A percentile compares a stretch with the other conserved stretches of the same genome.
Evolutionary conservation across 2,329 filamentous ascomycete genomes (phyloP).

Genomic region (Sphaerulina musiva): DNA sequence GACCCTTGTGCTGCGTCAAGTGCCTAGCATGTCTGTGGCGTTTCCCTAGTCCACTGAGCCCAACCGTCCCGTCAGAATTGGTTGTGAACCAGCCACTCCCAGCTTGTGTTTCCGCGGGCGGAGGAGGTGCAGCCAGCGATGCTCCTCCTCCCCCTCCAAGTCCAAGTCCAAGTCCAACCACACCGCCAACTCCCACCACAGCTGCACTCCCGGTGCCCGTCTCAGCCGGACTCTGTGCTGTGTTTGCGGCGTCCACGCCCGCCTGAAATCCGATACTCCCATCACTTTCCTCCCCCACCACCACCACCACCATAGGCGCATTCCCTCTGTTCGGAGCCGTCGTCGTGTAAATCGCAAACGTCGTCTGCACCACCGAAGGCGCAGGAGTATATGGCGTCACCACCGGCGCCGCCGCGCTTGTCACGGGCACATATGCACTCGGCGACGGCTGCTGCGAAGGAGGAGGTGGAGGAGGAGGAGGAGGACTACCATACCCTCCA

Average conservation of each 20-base stretch:
- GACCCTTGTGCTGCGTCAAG: slow-evolving; percentile 25
- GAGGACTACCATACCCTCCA: not conserved
- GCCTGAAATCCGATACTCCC: slow-evolving; percentile 5
- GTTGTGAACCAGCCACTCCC: slow-evolving; percentile 9
- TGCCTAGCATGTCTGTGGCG: slow-evolving; percentile 25
- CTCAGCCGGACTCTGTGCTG: not conserved
- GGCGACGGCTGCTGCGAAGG: not conserved
- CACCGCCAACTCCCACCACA: not conserved
- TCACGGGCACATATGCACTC: not conserved
- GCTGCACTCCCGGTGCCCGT: not conserved
- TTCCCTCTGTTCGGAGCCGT: not conserved
- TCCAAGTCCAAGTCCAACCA: not conserved
- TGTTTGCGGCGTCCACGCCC: not conserved
- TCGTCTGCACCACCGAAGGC: not conserved
- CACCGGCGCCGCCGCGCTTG: not conserved
- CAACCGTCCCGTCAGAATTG: slow-evolving; percentile 7
- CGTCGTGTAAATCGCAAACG: not conserved
- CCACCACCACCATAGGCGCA: slow-evolving; percentile 6
- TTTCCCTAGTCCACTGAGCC: slow-evolving; percentile 2
- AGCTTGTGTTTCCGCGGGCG: not conserved
- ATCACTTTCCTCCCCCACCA: not conserved
- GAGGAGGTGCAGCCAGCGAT: not conserved
- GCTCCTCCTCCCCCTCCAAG: not conserved
- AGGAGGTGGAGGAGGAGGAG: no score
- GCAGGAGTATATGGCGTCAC: not conserved